Evolutionary conservation across 177 flowering plant species (phyloP).

Genomic region (Vitis hybrid): DNA sequence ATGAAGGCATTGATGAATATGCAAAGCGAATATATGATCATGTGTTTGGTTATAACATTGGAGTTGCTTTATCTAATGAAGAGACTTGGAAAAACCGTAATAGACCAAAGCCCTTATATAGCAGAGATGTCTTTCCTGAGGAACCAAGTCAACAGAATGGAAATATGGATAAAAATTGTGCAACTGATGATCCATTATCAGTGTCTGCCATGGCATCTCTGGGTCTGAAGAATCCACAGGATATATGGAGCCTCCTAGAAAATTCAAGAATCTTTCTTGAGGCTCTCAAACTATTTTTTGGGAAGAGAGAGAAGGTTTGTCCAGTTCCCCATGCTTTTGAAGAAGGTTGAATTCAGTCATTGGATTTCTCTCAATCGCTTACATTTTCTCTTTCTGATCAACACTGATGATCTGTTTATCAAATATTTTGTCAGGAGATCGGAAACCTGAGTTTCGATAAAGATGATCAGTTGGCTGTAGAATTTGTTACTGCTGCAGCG

Average conservation of each 20-base stretch:
- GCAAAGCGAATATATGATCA: slow-evolving; percentile 90
- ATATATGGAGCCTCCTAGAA: slow-evolving; percentile 82
- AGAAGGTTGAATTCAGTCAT: not conserved
- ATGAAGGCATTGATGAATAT: slow-evolving; percentile 79
- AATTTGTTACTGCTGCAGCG: slow-evolving; percentile 98
- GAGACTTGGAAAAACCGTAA: slow-evolving; percentile 92
- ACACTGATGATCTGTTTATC: not conserved
- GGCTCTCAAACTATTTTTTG: slow-evolving; percentile 75
- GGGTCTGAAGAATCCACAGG: slow-evolving; percentile 91
- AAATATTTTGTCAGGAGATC: slow-evolving; percentile 57
- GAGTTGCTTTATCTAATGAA: slow-evolving; percentile 83
- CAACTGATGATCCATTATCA: slow-evolving; percentile 36
- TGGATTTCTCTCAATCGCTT: not conserved
- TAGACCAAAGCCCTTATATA: slow-evolving; percentile 80
- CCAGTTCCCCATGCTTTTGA: not conserved
- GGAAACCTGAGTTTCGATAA: slow-evolving; percentile 89
- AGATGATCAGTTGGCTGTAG: slow-evolving; percentile 98
- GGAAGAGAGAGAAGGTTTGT: slow-evolving; percentile 69
- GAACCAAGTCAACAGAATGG: slow-evolving; percentile 53
- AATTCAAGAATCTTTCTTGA: slow-evolving; percentile 79
- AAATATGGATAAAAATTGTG: slow-evolving; percentile 30
- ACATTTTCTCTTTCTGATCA: not conserved
- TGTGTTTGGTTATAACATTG: slow-evolving; percentile 96
- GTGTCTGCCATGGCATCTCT: slow-evolving; percentile 84
- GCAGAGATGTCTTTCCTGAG: slow-evolving; percentile 55